A percentile compares a stretch with the other conserved stretches of the same genome.
Conservation (phyloP, 2,329 filamentous ascomycete genomes). For the Penicillium verrucosum region DNA sequence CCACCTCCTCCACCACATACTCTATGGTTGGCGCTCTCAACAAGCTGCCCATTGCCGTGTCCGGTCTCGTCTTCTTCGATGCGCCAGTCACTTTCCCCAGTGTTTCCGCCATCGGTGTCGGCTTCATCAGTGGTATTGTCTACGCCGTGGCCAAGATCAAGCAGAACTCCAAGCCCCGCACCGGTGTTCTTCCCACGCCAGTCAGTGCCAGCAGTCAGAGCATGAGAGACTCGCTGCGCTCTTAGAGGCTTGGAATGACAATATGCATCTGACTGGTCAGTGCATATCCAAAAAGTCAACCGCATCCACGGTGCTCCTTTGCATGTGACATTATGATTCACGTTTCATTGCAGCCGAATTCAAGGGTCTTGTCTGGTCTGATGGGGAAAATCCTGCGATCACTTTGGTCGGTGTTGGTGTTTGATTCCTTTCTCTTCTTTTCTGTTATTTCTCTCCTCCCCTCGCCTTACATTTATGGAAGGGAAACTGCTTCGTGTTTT, state of each 20-base stretch:
- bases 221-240: constrained; percentile 79
- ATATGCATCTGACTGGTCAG: constrained; percentile 13
- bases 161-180: constrained; percentile 66
- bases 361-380: constrained; percentile 11
- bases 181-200: constrained; percentile 65
- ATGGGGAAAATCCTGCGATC: constrained; percentile 14
- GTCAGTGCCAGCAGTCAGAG: constrained; percentile 92
- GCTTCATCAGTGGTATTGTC: constrained; percentile 87
- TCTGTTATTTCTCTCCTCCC: background rate
- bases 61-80: constrained; percentile 90
- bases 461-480: constrained; percentile 2
- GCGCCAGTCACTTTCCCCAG: constrained; percentile 89
- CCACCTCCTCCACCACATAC: constrained; percentile 96
- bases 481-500: background rate
- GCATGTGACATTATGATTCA: constrained; percentile 31
- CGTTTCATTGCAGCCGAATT: constrained; percentile 26
- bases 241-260: constrained; percentile 39
- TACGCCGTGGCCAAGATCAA: constrained; percentile 84
- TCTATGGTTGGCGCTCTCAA: constrained; percentile 98
- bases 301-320: constrained; percentile 10
- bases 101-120: constrained; percentile 84
- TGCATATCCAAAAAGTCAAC: constrained; percentile 4
- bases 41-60: constrained; percentile 93
- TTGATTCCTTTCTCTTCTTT: constrained; percentile 16
- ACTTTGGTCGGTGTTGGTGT: constrained; percentile 26